phyloP scores from a whole-genome alignment of 371 early-diverging fungal genomes.

The Umbelopsis sp. region DNA sequence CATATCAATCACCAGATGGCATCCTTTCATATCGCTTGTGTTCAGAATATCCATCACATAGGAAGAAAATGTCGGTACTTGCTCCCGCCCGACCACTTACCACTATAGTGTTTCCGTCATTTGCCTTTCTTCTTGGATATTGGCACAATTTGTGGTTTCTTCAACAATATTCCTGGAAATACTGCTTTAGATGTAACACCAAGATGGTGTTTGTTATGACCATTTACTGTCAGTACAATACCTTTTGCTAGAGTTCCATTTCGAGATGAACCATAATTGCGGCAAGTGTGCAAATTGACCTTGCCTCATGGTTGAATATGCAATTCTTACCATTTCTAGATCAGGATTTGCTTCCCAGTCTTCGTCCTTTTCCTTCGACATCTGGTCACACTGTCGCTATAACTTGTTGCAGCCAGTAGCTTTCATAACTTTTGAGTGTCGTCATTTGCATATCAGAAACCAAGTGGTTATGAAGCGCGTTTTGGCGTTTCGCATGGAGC shows the following conservation, averaged over 20 bases:
- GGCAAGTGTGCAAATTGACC: constrained; percentile 22
- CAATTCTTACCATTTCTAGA: constrained; percentile 26
- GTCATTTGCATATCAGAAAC: constrained; percentile 21
- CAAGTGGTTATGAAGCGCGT: constrained; percentile 15
- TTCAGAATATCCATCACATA: constrained; percentile 21
- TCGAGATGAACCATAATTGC: constrained; percentile 12
- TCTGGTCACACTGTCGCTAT: no score
- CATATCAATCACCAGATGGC: constrained; percentile 15
- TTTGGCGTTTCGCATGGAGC: constrained; percentile 17
- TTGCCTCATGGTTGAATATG: constrained; percentile 25
- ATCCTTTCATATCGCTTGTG: constrained; percentile 17
- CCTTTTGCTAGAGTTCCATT: constrained; percentile 8
- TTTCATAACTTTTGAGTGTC: constrained; percentile 25
- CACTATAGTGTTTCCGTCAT: not conserved
- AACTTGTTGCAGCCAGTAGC: not conserved
- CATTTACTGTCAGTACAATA: not conserved
- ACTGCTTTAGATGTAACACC: not conserved
- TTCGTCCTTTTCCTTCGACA: no score
- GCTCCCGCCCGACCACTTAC: constrained; percentile 2
- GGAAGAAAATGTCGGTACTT: constrained; percentile 10
- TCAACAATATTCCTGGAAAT: not conserved
- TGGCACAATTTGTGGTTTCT: not conserved
- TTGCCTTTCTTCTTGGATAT: constrained; percentile 11
- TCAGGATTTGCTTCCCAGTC: not conserved
- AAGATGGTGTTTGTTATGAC: constrained; percentile 11